phyloP scores from a whole-genome alignment of 345 rosid genomes.

The Eutrema heterophyllum region DNA sequence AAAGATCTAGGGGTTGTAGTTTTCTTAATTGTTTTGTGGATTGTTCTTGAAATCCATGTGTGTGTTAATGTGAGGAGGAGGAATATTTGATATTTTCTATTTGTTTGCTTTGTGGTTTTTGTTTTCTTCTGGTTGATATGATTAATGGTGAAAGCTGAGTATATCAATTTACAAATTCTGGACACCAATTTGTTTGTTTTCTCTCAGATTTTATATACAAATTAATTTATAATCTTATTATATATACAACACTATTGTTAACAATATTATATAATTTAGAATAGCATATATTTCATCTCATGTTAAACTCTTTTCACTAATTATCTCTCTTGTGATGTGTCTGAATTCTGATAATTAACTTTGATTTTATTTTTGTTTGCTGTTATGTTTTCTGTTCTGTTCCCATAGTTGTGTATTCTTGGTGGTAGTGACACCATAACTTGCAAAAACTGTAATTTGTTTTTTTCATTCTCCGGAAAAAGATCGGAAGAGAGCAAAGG shows the following conservation, averaged over 20 bases:
- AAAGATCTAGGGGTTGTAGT: constrained; percentile 2
- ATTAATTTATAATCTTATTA: too few species aligned
- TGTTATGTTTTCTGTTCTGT: background rate
- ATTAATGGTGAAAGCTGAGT: background rate
- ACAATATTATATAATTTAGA: too few species aligned
- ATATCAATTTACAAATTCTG: background rate
- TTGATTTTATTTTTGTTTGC: background rate
- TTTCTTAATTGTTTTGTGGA: constrained; percentile 14
- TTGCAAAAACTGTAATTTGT: background rate
- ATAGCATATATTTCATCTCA: background rate
- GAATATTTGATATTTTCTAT: background rate
- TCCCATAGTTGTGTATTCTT: background rate
- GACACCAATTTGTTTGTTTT: background rate
- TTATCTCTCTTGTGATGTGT: background rate
- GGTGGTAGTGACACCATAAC: background rate
- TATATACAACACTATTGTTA: too few species aligned
- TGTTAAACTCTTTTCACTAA: background rate
- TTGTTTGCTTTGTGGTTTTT: background rate
- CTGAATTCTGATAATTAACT: too few species aligned
- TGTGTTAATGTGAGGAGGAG: background rate
- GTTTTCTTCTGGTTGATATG: background rate
- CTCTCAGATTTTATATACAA: background rate
- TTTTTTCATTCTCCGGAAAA: too few species aligned
- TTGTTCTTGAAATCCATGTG: constrained; percentile 14
- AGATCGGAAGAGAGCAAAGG: too few species aligned